phyloP scores from a whole-genome alignment of 1,284 basidiomycete species.

The Cutaneotrichosporon curvatum region DNA sequence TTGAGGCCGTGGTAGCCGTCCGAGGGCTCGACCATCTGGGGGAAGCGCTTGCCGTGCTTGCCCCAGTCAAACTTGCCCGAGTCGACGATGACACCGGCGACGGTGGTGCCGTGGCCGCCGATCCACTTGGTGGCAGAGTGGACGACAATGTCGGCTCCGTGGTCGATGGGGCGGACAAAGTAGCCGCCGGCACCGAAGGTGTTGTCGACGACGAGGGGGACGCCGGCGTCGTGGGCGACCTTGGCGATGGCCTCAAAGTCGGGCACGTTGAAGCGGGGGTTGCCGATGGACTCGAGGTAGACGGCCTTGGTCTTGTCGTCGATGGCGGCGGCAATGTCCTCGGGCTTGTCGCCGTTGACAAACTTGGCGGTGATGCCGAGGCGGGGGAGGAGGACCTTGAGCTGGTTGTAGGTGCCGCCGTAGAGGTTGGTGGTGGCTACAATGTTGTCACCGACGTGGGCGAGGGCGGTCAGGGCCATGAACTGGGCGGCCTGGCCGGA shows the following conservation, averaged over 20 bases:
- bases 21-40: constrained; percentile 54
- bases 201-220: constrained; percentile 61
- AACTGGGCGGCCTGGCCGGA: constrained; percentile 79
- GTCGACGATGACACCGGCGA: constrained; percentile 75
- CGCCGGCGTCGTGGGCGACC: constrained; percentile 38
- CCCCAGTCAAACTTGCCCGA: constrained; percentile 83
- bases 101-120: constrained; percentile 80
- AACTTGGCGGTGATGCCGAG: constrained; percentile 68
- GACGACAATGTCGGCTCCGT: constrained; percentile 75
- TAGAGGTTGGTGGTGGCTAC: constrained; percentile 64
- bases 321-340: constrained; percentile 64
- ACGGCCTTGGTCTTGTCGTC: constrained; percentile 54
- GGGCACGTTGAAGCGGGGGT: constrained; percentile 71
- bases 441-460: constrained; percentile 70
- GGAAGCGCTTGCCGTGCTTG: constrained; percentile 74
- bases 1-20: constrained; percentile 77
- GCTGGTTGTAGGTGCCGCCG: constrained; percentile 78
- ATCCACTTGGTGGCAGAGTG: constrained; percentile 90
- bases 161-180: constrained; percentile 17
- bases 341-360: constrained; percentile 58
- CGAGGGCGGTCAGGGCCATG: constrained; percentile 62
- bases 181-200: constrained; percentile 77
- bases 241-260: constrained; percentile 68
- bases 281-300: constrained; percentile 76
- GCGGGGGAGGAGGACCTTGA: constrained; percentile 53